Base-by-base conservation (phyloP, 2,329 filamentous ascomycete species). In the Chaetomiaceae sp. region DNA sequence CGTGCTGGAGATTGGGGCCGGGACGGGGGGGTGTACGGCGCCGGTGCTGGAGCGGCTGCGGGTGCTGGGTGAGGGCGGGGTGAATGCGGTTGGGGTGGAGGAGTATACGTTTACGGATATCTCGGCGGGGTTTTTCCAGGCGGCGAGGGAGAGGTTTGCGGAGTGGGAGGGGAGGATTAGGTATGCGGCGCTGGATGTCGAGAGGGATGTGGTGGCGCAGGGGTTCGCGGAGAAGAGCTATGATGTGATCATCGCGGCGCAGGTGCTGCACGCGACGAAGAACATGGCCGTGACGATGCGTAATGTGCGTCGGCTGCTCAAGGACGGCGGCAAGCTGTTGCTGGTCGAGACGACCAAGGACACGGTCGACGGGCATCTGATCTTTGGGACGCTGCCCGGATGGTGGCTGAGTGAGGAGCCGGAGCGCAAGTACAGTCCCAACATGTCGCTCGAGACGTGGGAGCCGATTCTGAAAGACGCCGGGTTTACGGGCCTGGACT, bases 1-100 rank as follows among this genome's bases (percentile, higher is more conserved):
- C 4, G 38, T 73, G 14, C 49, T 74, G 5, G 60, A 62, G 51
- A 57, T 70, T 8, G 69, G 70, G 19, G 68, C 63, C 7, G 69
- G 70, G 2, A 68, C 65, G 1, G 69, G 68, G 1, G 62, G 60
- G 10, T 58, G 65, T 0, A 72, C 70, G 0, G 41, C 38, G 10
- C 22, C 29, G 14, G 14, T 15, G 2, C 30, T 22, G 14, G 20
- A 19, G 18, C 14, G 40, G 6, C 20, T n/a, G n/a, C n/a, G n/a
- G n/a, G n/a, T n/a, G n/a, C n/a, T n/a, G n/a, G n/a, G n/a, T n/a
- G n/a, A n/a, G n/a, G n/a, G n/a, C n/a, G n/a, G n/a, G n/a, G n/a
- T n/a, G n/a, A n/a, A n/a, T n/a, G n/a, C n/a, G n/a, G n/a, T 38
- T 10, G 1, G 18, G 15, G 37, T 39, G n/a, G 43, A 35, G 32